phyloP scores from a whole-genome alignment of 1,284 basidiomycete genomes.

The Thelephora terrestris region DNA sequence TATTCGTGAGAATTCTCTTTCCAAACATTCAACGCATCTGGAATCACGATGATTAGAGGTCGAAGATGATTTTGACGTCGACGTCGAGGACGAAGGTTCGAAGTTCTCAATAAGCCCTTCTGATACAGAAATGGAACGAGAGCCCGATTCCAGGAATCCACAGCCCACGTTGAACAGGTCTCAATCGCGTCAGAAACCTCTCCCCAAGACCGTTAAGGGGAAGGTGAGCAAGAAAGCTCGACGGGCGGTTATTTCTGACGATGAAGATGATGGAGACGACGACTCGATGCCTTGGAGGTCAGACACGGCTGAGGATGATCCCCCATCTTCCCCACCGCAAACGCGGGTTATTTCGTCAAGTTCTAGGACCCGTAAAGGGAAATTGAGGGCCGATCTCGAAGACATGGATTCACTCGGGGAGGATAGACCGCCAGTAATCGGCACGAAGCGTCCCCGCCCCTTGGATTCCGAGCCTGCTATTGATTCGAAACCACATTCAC shows the following conservation, averaged over 20 bases:
- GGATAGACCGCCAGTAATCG: neutral
- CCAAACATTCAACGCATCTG: conserved; percentile 5
- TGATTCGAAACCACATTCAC: conserved; percentile 5
- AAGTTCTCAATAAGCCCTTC: neutral
- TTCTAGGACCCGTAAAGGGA: neutral
- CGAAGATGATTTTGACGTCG: conserved; percentile 7
- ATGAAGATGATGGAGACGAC: conserved; percentile 31
- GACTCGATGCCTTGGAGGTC: conserved; percentile 13
- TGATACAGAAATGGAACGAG: conserved; percentile 9
- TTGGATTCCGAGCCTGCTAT: neutral
- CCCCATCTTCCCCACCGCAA: conserved; percentile 6
- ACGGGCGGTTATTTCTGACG: conserved; percentile 7
- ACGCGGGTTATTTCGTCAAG: conserved; percentile 2
- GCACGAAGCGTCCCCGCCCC: neutral
- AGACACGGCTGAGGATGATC: conserved; percentile 3
- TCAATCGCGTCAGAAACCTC: no score
- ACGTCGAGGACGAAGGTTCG: conserved; percentile 12
- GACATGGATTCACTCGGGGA: neutral
- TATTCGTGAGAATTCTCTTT: conserved; percentile 5
- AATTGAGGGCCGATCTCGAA: neutral
- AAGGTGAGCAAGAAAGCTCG: no score
- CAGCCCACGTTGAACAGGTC: no score
- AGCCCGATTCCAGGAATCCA: no score
- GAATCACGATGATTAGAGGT: conserved; percentile 14
- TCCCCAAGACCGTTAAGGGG: no score